Conservation (phyloP, 257 asterid species). For the Penstemon barbatus region DNA sequence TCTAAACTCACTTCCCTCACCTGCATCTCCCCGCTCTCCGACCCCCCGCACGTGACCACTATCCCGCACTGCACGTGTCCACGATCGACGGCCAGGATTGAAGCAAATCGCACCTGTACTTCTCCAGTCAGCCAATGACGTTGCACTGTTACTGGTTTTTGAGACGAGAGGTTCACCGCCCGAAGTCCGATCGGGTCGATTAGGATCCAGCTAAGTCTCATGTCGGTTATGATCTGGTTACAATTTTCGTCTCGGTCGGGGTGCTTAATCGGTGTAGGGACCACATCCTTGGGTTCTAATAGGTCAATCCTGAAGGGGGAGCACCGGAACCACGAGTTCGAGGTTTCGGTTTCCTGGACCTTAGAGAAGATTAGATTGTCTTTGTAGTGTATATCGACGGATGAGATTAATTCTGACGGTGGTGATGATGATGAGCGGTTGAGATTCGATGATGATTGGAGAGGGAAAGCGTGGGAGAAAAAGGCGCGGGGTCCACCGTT, state of each 20-base stretch:
- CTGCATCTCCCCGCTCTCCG: slow-evolving; percentile 72
- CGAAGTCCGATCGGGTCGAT: slow-evolving; percentile 52
- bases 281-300: slow-evolving; percentile 70
- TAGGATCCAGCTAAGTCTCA: slow-evolving; percentile 76
- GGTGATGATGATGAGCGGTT: slow-evolving; percentile 18
- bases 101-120: slow-evolving; percentile 58
- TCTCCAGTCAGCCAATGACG: slow-evolving; percentile 94
- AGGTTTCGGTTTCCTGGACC: slow-evolving; percentile 60
- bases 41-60: slow-evolving; percentile 64
- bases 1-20: slow-evolving; percentile 76
- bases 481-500: slow-evolving; percentile 70
- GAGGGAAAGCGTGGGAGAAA: slow-evolving; percentile 55
- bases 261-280: slow-evolving; percentile 49
- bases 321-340: slow-evolving; percentile 73
- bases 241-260: slow-evolving; percentile 51
- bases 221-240: slow-evolving; percentile 23
- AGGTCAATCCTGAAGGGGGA: slow-evolving; percentile 84
- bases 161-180: slow-evolving; percentile 71
- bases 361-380: slow-evolving; percentile 43
- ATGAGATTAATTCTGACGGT: slow-evolving; percentile 58
- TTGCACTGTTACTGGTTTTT: slow-evolving; percentile 55
- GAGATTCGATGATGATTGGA: slow-evolving; percentile 7
- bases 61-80: slow-evolving; percentile 58
- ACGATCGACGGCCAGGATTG: slow-evolving; percentile 40
- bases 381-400: slow-evolving; percentile 67